Percentiles rank a stretch among this genome's conserved stretches.
These are phyloP conservation scores for Begonia loranthoides DNA, from an alignment of 306 rosid genomes.

Conservation along the genomic window DNA sequence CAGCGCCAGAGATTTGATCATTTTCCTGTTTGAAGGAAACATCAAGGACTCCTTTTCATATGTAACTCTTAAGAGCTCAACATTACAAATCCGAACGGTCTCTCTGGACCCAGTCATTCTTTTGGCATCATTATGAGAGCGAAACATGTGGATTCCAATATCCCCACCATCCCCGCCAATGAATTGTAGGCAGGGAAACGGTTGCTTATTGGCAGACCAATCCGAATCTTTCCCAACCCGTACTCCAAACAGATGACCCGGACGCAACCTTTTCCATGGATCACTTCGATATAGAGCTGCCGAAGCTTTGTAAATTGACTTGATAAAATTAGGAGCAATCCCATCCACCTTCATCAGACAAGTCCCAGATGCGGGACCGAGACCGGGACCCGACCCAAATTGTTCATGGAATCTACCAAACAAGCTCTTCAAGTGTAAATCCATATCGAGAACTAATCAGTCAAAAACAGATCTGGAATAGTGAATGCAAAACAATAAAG, in stretches of 20 bases:
- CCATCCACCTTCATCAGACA: conserved; percentile 54
- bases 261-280: conserved; percentile 57
- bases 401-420: conserved; percentile 59
- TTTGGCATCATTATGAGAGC: conserved; percentile 45
- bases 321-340: conserved; percentile 39
- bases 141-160: conserved; percentile 42
- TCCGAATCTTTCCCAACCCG: conserved; percentile 56
- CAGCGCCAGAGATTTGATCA: conserved; percentile 37
- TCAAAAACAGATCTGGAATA: too few species aligned
- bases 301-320: conserved; percentile 43
- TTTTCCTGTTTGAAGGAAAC: conserved; percentile 47
- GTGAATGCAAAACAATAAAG: too few species aligned
- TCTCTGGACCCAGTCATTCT: conserved; percentile 63
- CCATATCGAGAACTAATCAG: conserved; percentile 16
- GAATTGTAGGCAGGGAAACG: conserved; percentile 45
- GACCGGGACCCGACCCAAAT: conserved; percentile 58
- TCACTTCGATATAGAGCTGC: conserved; percentile 49
- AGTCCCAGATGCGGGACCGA: conserved; percentile 69
- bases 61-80: conserved; percentile 54
- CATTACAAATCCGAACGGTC: conserved; percentile 33
- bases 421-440: conserved; percentile 56
- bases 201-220: conserved; percentile 54
- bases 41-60: conserved; percentile 39
- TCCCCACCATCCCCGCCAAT: conserved; percentile 74
- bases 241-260: conserved; percentile 37